Evolutionary conservation across 2,329 filamentous ascomycete species (phyloP), one percentile per base, ranked within the genome.

Genomic region (Aspergillus sergii): DNA sequence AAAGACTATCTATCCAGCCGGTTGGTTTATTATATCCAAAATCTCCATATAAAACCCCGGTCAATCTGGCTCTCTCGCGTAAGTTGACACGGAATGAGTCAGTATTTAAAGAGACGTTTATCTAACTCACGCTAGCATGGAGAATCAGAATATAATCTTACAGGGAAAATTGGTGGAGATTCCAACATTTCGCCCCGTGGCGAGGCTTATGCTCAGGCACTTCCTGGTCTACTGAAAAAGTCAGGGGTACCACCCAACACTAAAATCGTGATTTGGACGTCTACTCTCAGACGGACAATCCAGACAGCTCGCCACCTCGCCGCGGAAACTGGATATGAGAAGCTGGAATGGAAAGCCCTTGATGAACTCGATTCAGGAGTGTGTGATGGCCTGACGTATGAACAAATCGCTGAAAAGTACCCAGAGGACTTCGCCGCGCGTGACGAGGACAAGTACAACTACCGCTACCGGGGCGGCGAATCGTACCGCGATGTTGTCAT

Each of bases 361-460:
- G 95, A 99, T 74, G 95, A 99, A 81, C 89, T 99, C 43, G 95
- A 99, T 78, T 94, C 93, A 1, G 95, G 95, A 57, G 92, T 98
- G 55, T 99, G 95, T 80, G 95, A 99, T 73, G 94, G 94, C 60
- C 88, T 98, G 77, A 99, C 95, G 1, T 97, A 97, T 77, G 92
- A 93, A 73, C 91, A 99, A 76, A 98, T 99, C 75, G 93, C 95
- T 73, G 88, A 96, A 72, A 83, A 86, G 60, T 98, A 92, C 76
- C 95, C 95, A 0, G 94, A 97, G 70, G 95, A 99, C 81, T 99
- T 99, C 81, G 88, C 89, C 57, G 93, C 94, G 39, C 92, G 95
- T 66, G 95, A 99, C 78, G 93, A 97, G 69, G 95, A 99, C 84
- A 99, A 99, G 80, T 98, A 98, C 87, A 98, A 99, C 82, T 99